These are phyloP conservation scores for Yamadazyma mexicana DNA, from an alignment of 1,139 yeast genomes.

Conservation along the genomic window DNA sequence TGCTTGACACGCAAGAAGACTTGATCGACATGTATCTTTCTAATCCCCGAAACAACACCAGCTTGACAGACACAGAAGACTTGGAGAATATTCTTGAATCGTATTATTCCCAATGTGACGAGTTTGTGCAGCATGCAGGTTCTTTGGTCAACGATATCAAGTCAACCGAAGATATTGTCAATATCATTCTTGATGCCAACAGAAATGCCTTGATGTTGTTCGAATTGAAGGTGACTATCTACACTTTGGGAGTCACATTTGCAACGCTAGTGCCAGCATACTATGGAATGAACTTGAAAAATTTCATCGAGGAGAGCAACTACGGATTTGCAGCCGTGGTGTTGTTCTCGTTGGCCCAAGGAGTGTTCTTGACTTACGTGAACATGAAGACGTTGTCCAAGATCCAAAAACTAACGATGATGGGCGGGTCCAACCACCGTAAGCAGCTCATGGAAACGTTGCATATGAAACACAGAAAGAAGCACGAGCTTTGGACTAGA, in stretches of 20 bases:
- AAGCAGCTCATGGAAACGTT: slow-evolving; percentile 7
- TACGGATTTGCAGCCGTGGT: slow-evolving; percentile 68
- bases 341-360: slow-evolving; percentile 46
- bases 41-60: slow-evolving; percentile 29
- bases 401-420: slow-evolving; percentile 69
- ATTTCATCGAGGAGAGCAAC: slow-evolving; percentile 77
- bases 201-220: slow-evolving; percentile 90
- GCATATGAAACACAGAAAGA: slow-evolving; percentile 4
- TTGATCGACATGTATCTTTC: slow-evolving; percentile 81
- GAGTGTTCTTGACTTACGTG: slow-evolving; percentile 38
- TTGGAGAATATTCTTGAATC: slow-evolving; percentile 89
- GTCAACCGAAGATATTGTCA: slow-evolving; percentile 94
- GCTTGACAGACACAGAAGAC: slow-evolving; percentile 46
- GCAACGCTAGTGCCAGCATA: slow-evolving; percentile 66
- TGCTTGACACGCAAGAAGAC: slow-evolving; percentile 87
- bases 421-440: slow-evolving; percentile 26
- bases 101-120: slow-evolving; percentile 93
- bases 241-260: slow-evolving; percentile 80
- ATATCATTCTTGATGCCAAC: slow-evolving; percentile 91
- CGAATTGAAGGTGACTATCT: slow-evolving; percentile 81
- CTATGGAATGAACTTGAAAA: slow-evolving; percentile 94
- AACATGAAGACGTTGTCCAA: slow-evolving; percentile 51
- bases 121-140: slow-evolving; percentile 91
- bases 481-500: slow-evolving; percentile 5
- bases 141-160: slow-evolving; percentile 80